Percentiles rank a stretch among this genome's conserved stretches.
Conservation (phyloP, 352 stramenopile genomes). For the Peronospora belbahrii region DNA sequence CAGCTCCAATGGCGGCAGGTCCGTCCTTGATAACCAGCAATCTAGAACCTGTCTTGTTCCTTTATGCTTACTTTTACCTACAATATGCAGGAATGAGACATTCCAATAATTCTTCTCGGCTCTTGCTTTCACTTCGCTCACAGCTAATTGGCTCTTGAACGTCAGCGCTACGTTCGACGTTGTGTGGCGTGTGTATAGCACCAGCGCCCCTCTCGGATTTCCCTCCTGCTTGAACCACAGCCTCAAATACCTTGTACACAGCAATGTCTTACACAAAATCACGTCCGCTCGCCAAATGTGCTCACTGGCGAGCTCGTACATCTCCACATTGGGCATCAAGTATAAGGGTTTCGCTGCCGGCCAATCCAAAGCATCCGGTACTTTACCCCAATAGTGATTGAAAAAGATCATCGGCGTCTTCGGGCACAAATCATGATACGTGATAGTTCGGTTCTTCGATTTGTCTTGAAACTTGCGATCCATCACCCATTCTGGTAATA, state of each 20-base stretch:
- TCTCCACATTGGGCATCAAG: slow-evolving; percentile 53
- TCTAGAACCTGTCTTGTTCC: slow-evolving; percentile 39
- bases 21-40: slow-evolving; percentile 45
- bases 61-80: slow-evolving; percentile 49
- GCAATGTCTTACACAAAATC: slow-evolving; percentile 42
- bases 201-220: slow-evolving; percentile 36
- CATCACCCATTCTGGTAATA: slow-evolving; percentile 38
- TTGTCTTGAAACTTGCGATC: slow-evolving; percentile 23
- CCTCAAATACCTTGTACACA: slow-evolving; percentile 31
- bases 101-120: slow-evolving; percentile 36
- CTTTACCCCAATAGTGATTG: slow-evolving; percentile 48
- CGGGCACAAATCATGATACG: slow-evolving; percentile 49
- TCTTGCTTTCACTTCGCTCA: slow-evolving; percentile 5
- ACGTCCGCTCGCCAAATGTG: slow-evolving; percentile 41
- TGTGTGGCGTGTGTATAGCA: slow-evolving; percentile 62
- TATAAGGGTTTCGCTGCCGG: slow-evolving; percentile 37
- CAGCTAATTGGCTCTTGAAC: slow-evolving; percentile 14
- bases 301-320: slow-evolving; percentile 43
- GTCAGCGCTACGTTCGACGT: slow-evolving; percentile 36
- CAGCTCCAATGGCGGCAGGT: slow-evolving; percentile 46
- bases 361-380: slow-evolving; percentile 24
- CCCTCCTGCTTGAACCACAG: slow-evolving; percentile 56
- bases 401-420: slow-evolving; percentile 45
- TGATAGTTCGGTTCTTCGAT: slow-evolving; percentile 13
- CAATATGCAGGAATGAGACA: slow-evolving; percentile 41